A percentile compares a stretch with the other conserved stretches of the same genome.
Evolutionary conservation across 2,329 filamentous ascomycete species (phyloP).

Genomic region (Aspergillus sp.): DNA sequence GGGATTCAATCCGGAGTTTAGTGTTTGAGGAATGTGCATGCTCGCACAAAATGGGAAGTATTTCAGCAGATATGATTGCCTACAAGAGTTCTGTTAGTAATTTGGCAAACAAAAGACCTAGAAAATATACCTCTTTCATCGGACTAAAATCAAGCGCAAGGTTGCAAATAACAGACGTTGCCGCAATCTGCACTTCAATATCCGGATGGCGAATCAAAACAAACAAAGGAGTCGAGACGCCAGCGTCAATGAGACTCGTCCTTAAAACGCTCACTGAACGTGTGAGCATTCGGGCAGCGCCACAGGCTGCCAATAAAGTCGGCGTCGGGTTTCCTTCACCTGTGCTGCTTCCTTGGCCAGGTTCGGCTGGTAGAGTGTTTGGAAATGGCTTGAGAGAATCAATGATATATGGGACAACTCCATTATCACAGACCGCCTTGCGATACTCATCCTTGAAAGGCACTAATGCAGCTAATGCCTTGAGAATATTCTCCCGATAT

Average conservation of each 20-base stretch:
- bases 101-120: neutral
- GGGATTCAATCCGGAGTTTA: constrained; percentile 76
- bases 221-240: constrained; percentile 75
- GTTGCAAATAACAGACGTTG: constrained; percentile 82
- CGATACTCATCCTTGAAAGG: constrained; percentile 81
- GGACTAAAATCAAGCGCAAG: constrained; percentile 86
- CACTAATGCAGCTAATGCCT: constrained; percentile 77
- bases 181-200: constrained; percentile 78
- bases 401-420: constrained; percentile 77
- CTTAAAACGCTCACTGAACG: constrained; percentile 81
- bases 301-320: constrained; percentile 83
- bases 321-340: constrained; percentile 74
- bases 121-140: constrained; percentile 68
- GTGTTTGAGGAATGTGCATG: constrained; percentile 80
- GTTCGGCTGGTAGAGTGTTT: constrained; percentile 26
- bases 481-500: constrained; percentile 72
- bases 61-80: constrained; percentile 70
- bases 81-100: constrained; percentile 36
- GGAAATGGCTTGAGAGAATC: constrained; percentile 70
- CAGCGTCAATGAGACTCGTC: constrained; percentile 83
- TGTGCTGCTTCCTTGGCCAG: constrained; percentile 35
- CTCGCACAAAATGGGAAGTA: constrained; percentile 75
- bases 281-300: constrained; percentile 75
- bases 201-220: constrained; percentile 72
- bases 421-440: constrained; percentile 77